Evolutionary conservation across 495 filamentous ascomycete genomes (phyloP), one percentile per base, ranked within the genome.

Genomic region (Xylaria castorea): DNA sequence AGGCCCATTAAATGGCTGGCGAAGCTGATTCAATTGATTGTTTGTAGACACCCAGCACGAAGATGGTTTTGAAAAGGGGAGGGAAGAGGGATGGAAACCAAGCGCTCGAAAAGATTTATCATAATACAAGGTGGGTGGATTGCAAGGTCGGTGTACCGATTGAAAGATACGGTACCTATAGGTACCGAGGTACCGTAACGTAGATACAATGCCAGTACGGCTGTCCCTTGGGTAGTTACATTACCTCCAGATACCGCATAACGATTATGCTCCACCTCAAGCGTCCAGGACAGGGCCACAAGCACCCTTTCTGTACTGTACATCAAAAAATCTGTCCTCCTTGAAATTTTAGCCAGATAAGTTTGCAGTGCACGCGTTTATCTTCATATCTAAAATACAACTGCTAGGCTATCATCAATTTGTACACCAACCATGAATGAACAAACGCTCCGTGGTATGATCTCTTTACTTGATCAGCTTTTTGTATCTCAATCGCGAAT

Each of bases 31-130:
- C 63, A 67, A 72, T 61, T 48, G 70, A 66, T 50, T 72, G 70
- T 66, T 61, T 66, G 62, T 16, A 27, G 51, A 58, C 63, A 25
- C 53, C 65, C 53, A 36, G 32, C 38, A 20, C 5, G 63, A 72
- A 30, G n/a, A 61, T 27, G 20, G 9, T 66, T 72, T 72, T 55
- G 62, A 61, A 67, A 67, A 61, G 70, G 70, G 63, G 63, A 64
- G 70, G 61, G 70, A 66, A 66, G 70, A 66, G 62, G 63, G 53
- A 67, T 50, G 46, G 70, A 55, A 67, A 50, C 40, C 70, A 72
- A 61, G 63, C 53, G 51, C 9, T 44, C 44, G 38, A 65, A 72
- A 72, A 66, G 46, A 72, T 72, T 72, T 72, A 72, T 72, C 70
- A 66, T 63, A 71, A 48, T 57, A 68, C 30, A 34, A 65, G 69